Percentiles rank a stretch among this genome's conserved stretches.
phyloP scores from a whole-genome alignment of 2,329 filamentous ascomycete genomes.

The Chaetomiaceae sp. region DNA sequence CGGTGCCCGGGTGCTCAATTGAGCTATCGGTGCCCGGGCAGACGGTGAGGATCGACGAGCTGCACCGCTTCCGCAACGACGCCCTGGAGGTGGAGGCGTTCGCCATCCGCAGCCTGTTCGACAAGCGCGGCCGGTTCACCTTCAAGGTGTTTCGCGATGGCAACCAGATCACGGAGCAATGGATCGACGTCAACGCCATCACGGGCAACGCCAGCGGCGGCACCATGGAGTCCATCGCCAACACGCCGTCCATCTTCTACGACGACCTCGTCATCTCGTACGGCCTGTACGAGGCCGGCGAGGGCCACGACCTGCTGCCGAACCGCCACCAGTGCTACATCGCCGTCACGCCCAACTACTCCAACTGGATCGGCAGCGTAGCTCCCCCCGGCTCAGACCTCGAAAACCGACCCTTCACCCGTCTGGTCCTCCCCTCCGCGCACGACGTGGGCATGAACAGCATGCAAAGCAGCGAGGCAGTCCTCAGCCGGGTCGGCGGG shows the following conservation, averaged over 20 bases:
- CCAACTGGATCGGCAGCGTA: conserved; percentile 40
- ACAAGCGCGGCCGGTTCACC: conserved; percentile 42
- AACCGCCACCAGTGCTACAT: conserved; percentile 43
- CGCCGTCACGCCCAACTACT: conserved; percentile 40
- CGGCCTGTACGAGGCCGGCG: conserved; percentile 47
- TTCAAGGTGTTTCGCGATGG: conserved; percentile 39
- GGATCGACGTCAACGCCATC: conserved; percentile 42
- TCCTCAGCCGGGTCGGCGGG: conserved; percentile 37
- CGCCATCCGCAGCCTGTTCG: conserved; percentile 38
- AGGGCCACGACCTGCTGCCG: conserved; percentile 35
- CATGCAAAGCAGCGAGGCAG: conserved; percentile 38
- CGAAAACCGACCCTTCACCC: conserved; percentile 38
- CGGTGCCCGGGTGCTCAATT: conserved; percentile 37
- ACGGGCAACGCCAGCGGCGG: conserved; percentile 41
- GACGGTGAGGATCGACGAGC: conserved; percentile 31
- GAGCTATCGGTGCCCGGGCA: conserved; percentile 42
- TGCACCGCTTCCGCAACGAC: conserved; percentile 35
- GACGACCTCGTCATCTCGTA: conserved; percentile 36
- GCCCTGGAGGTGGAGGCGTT: conserved; percentile 43
- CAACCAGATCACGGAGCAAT: conserved; percentile 39
- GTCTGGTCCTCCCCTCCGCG: conserved; percentile 41
- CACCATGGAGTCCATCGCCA: conserved; percentile 34
- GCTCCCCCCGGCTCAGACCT: conserved; percentile 37
- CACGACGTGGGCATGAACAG: conserved; percentile 52
- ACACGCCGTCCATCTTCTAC: conserved; percentile 31